phyloP scores from a whole-genome alignment of 2,329 filamentous ascomycete genomes.

The Didymella sp. region DNA sequence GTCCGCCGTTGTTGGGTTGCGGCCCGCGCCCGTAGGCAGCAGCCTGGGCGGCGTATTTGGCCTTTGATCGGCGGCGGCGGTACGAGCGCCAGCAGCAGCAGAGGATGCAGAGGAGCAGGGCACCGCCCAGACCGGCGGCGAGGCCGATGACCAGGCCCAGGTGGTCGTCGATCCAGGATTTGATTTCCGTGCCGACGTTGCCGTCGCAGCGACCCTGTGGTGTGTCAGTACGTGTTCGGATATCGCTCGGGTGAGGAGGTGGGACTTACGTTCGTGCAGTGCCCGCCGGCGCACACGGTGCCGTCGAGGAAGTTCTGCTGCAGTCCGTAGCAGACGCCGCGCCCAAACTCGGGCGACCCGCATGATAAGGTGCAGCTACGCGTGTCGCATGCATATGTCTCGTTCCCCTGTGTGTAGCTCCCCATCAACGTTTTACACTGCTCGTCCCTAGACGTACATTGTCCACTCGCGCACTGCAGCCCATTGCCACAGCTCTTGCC shows the following conservation, averaged over 20 bases:
- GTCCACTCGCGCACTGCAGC: slow-evolving; percentile 84
- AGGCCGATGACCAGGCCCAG: slow-evolving; percentile 84
- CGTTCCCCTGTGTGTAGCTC: slow-evolving; percentile 72
- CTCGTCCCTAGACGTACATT: slow-evolving; percentile 89
- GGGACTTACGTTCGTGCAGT: slow-evolving; percentile 70
- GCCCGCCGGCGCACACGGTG: slow-evolving; percentile 80
- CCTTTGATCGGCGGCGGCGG: slow-evolving; percentile 35
- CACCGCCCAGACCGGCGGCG: slow-evolving; percentile 71
- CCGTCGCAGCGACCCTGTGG: slow-evolving; percentile 74
- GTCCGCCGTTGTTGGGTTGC: background rate
- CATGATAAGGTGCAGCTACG: slow-evolving; percentile 80
- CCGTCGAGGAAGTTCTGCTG: slow-evolving; percentile 95
- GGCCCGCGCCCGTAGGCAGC: slow-evolving; percentile 16
- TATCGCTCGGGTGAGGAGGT: background rate
- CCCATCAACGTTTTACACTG: slow-evolving; percentile 90
- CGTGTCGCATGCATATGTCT: slow-evolving; percentile 79
- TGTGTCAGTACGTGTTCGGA: slow-evolving; percentile 20
- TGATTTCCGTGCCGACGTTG: slow-evolving; percentile 72
- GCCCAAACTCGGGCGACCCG: slow-evolving; percentile 70
- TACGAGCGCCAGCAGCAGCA: slow-evolving; percentile 69
- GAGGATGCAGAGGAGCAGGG: slow-evolving; percentile 70
- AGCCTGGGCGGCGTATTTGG: slow-evolving; percentile 31
- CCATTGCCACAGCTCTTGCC: slow-evolving; percentile 74
- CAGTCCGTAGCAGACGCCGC: slow-evolving; percentile 73
- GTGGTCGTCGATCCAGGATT: slow-evolving; percentile 77